phyloP scores from a whole-genome alignment of 345 rosid species.

The Odontarrhena argentea region DNA sequence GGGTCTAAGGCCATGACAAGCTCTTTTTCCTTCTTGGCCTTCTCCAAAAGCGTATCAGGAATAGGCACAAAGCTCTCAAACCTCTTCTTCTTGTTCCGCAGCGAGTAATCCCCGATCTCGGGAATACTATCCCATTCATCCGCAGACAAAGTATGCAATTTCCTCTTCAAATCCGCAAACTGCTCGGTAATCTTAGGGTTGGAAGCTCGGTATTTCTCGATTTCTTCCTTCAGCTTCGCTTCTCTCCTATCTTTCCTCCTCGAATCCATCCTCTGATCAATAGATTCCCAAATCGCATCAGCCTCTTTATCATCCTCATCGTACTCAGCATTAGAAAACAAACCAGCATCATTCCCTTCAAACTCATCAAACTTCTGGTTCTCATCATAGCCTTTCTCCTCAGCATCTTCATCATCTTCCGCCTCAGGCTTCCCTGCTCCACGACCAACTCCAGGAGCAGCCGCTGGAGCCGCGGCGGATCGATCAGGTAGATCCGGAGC shows the following conservation, averaged over 20 bases:
- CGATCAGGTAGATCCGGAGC: constrained; percentile 92
- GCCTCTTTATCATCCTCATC: constrained; percentile 97
- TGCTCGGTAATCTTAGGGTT: constrained; percentile 94
- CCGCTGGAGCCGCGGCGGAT: constrained; percentile 50
- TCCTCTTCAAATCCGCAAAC: constrained; percentile 92
- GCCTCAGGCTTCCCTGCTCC: constrained; percentile 75
- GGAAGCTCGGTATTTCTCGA: constrained; percentile 85
- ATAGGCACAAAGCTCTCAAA: constrained; percentile 94
- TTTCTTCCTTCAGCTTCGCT: constrained; percentile 81
- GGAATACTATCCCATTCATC: constrained; percentile 92
- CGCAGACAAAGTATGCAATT: constrained; percentile 64
- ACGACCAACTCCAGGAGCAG: constrained; percentile 57
- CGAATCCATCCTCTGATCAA: constrained; percentile 88
- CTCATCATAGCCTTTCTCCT: constrained; percentile 89
- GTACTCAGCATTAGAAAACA: constrained; percentile 85
- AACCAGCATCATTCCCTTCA: constrained; percentile 94
- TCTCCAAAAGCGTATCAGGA: constrained; percentile 88
- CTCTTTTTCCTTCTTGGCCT: constrained; percentile 92
- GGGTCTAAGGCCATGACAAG: constrained; percentile 96
- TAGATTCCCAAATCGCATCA: constrained; percentile 91
- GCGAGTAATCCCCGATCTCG: constrained; percentile 85
- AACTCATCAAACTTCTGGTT: constrained; percentile 96
- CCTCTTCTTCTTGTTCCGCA: constrained; percentile 82
- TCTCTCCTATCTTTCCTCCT: constrained; percentile 86
- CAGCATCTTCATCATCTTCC: constrained; percentile 84